Base-by-base conservation (phyloP, 768 basidiomycete genomes). In the Favolaschia claudopus region DNA sequence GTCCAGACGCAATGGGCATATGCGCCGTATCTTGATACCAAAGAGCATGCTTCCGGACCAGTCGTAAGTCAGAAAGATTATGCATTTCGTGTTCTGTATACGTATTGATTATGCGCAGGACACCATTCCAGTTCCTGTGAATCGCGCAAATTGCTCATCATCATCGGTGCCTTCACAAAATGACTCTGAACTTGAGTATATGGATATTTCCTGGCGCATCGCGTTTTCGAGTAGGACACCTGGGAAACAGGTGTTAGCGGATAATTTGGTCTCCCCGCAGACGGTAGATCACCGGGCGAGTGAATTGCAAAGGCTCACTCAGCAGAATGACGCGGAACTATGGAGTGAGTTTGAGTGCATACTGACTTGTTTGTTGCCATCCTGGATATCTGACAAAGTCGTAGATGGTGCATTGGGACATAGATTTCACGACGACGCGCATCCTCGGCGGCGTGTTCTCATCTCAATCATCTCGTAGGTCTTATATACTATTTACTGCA, bases 131-230 rank as follows among this genome's bases (percentile, higher is more conserved):
- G 57, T 74, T 22, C 74, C 76, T 20, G 68, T 78, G 1, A 66
- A 72, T 33, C 68, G 77, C 4, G 70, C 76, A 60, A 59, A 65
- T 19, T 75, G 72, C 39, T 40, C 53, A 24, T 52, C 36, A 5
- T 27, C 37, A 22, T 15, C 57, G n/a, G n/a, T n/a, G n/a, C n/a
- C n/a, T n/a, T n/a, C n/a, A n/a, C n/a, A n/a, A 10, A 19, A 28
- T 37, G 24, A 24, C 38, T 24, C 39, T 48, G 71, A 69, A 27
- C 48, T 47, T 31, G 68, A 72, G 19, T 69, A 56, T 24, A 57
- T 77, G 31, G 65, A 74, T n/a, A 60, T 79, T 10, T 68, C 63
- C 9, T 77, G 76, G 76, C 72, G 71, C 4, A 59, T 79, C 28
- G 66, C 68, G 2, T 75, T 70, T 32, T 70, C 73, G 0, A 72